Conservation (phyloP, 2,329 filamentous ascomycete species). For the Nemania sp. region DNA sequence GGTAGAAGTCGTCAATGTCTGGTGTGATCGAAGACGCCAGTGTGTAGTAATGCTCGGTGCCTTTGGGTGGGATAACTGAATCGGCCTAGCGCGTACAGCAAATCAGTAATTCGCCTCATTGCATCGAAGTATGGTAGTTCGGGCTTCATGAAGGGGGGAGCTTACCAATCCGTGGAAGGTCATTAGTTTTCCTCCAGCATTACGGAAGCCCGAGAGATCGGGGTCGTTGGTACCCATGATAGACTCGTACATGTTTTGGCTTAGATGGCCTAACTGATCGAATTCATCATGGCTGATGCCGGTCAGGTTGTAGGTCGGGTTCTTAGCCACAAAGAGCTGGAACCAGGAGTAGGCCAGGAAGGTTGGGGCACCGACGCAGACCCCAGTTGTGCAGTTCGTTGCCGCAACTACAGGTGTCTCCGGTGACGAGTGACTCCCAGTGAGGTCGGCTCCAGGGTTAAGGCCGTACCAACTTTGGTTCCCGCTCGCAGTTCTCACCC, state of each 20-base stretch:
- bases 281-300: not conserved
- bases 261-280: not conserved
- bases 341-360: not conserved
- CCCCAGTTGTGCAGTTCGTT: not conserved
- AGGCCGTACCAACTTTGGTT: constrained; percentile 4
- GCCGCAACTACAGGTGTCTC: not conserved
- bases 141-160: not conserved
- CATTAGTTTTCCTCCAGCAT: not conserved
- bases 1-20: constrained; percentile 46
- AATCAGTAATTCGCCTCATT: not conserved
- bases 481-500: not conserved
- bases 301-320: not conserved
- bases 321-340: not conserved
- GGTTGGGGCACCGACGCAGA: not conserved
- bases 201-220: not conserved
- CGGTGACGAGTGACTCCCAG: not conserved
- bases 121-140: not conserved
- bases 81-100: not conserved
- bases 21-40: not conserved
- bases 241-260: not conserved
- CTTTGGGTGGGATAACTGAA: not conserved
- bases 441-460: not conserved
- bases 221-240: not conserved
- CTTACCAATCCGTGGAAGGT: not conserved
- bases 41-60: constrained; percentile 10